Percentiles rank a stretch among this genome's conserved stretches.
phyloP scores from a whole-genome alignment of 2,329 filamentous ascomycete species.

The Aspergillus versicolor region DNA sequence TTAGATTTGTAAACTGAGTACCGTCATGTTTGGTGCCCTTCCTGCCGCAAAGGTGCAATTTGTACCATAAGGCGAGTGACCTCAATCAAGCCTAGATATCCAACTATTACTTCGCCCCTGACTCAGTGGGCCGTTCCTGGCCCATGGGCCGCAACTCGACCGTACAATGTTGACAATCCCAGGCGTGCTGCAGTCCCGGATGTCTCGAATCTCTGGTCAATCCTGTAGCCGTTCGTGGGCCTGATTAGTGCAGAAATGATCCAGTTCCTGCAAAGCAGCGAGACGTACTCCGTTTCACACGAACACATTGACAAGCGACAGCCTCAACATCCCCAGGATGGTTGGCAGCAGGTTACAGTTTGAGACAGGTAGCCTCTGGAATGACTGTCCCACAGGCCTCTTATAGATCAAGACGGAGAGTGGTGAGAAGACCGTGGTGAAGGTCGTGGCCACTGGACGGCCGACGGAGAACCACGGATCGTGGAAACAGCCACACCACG shows the following conservation, averaged over 20 bases:
- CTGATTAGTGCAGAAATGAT: too few relatives aligned
- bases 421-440: constrained; percentile 17
- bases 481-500: constrained; percentile 6
- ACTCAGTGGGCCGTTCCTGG: too few relatives aligned
- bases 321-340: constrained; percentile 13
- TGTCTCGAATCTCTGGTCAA: too few relatives aligned
- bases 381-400: too few relatives aligned
- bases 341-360: constrained; percentile 23
- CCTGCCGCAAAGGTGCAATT: constrained; percentile 22
- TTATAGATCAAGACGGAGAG: constrained; percentile 13
- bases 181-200: too few relatives aligned
- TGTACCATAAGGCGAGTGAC: constrained; percentile 66
- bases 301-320: too few relatives aligned
- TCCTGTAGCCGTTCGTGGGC: too few relatives aligned
- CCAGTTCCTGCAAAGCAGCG: not conserved
- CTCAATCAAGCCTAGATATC: constrained; percentile 13
- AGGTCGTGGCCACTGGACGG: constrained; percentile 19
- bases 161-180: too few relatives aligned
- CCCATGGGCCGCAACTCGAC: too few relatives aligned
- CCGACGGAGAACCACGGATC: constrained; percentile 8
- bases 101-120: too few relatives aligned
- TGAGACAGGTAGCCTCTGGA: not conserved
- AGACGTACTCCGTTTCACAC: constrained; percentile 13
- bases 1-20: not conserved
- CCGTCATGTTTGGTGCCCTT: constrained; percentile 28